Conservation (phyloP, 192 early-diverging fungal genomes). For the Coemansia sp. region DNA sequence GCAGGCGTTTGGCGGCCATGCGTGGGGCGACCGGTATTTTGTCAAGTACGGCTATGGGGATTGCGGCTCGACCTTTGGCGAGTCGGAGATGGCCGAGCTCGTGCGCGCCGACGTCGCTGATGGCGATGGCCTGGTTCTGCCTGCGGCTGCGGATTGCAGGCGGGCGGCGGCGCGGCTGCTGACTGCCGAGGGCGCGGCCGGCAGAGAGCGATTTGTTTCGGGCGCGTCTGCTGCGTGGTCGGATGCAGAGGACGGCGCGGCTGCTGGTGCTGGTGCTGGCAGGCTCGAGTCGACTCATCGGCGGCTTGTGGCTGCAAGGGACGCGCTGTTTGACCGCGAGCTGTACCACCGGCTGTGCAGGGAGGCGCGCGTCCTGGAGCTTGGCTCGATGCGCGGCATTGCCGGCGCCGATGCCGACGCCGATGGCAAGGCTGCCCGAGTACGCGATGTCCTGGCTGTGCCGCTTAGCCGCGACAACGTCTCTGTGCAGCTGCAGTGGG, state of each 20-base stretch:
- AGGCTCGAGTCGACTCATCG: slow-evolving; percentile 26
- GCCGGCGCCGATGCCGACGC: background rate
- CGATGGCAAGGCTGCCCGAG: background rate
- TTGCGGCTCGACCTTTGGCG: slow-evolving; percentile 25
- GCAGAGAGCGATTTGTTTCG: background rate
- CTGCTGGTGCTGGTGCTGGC: background rate
- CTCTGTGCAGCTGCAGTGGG: slow-evolving; percentile 41
- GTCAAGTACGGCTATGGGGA: slow-evolving; percentile 34
- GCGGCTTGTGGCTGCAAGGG: slow-evolving; percentile 17
- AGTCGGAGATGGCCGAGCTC: slow-evolving; percentile 39
- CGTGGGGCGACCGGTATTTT: slow-evolving; percentile 32
- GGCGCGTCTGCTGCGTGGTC: background rate
- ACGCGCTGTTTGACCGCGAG: slow-evolving; percentile 44
- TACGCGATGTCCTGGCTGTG: slow-evolving; percentile 26
- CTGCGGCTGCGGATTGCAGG: background rate
- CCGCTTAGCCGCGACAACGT: slow-evolving; percentile 38
- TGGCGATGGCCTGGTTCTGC: background rate
- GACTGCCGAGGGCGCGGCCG: background rate
- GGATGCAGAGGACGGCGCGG: no score
- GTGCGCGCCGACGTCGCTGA: slow-evolving; percentile 17
- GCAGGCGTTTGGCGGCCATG: slow-evolving; percentile 8
- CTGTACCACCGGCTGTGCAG: slow-evolving; percentile 40
- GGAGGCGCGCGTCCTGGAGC: slow-evolving; percentile 47
- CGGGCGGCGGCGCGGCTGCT: slow-evolving; percentile 3
- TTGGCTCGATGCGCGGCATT: slow-evolving; percentile 30